phyloP scores from a whole-genome alignment of 2,329 filamentous ascomycete species.

The Pezicula neosporulosa region DNA sequence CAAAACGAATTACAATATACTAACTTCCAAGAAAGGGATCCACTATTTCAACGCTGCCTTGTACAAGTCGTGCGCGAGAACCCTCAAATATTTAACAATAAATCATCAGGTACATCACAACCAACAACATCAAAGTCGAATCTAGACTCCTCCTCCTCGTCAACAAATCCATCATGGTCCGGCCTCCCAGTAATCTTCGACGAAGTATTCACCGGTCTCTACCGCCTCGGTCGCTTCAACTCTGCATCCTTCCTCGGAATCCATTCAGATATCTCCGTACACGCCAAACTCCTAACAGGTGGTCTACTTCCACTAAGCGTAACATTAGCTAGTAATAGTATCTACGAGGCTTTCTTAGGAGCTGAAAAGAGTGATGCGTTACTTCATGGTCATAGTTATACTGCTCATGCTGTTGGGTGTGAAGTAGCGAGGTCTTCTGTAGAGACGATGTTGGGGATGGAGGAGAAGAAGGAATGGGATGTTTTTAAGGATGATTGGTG shows the following conservation, averaged over 20 bases:
- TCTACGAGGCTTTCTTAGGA: constrained; percentile 70
- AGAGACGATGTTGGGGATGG: constrained; percentile 54
- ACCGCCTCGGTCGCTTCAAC: constrained; percentile 72
- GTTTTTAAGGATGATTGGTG: constrained; percentile 48
- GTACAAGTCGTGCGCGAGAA: constrained; percentile 62
- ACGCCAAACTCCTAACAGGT: constrained; percentile 82
- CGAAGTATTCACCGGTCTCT: constrained; percentile 84
- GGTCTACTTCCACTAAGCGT: constrained; percentile 74
- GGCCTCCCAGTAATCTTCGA: constrained; percentile 80
- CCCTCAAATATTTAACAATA: constrained; percentile 29
- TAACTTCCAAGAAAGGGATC: constrained; percentile 52
- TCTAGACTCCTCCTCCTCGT: constrained; percentile 2
- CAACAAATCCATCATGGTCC: constrained; percentile 48
- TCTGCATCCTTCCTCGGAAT: constrained; percentile 66
- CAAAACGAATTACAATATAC: background rate
- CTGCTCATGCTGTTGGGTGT: constrained; percentile 78
- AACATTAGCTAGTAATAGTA: constrained; percentile 69
- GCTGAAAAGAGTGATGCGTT: constrained; percentile 75
- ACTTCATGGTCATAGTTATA: constrained; percentile 84
- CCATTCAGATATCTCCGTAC: constrained; percentile 72
- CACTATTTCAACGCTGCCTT: constrained; percentile 73
- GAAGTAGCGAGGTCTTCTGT: constrained; percentile 71
- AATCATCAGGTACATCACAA: constrained; percentile 10
- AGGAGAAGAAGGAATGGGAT: constrained; percentile 53
- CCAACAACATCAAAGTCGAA: background rate